These are phyloP conservation scores for Favolaschia claudopus DNA, from an alignment of 768 basidiomycete species.

Conservation along the genomic window DNA sequence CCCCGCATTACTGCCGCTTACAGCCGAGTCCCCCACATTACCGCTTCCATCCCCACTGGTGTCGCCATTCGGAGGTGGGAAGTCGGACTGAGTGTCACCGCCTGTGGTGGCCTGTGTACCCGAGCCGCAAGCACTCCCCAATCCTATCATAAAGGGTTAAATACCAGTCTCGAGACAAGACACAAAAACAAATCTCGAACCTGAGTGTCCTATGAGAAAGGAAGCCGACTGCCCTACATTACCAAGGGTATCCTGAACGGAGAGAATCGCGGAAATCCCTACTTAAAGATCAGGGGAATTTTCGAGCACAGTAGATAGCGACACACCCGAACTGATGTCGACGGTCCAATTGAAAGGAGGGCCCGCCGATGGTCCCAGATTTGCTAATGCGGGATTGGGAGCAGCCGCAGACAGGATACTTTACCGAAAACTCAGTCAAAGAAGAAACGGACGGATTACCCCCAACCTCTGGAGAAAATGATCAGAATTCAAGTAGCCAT, in stretches of 20 bases:
- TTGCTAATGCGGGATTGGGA: neutral
- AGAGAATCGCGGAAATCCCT: conserved; percentile 5
- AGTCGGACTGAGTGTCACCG: too few relatives aligned
- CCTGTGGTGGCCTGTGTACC: neutral
- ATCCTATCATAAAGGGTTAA: neutral
- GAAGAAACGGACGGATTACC: too few relatives aligned
- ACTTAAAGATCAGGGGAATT: neutral
- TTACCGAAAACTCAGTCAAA: too few relatives aligned
- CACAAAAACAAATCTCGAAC: conserved; percentile 1
- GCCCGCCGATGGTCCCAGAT: neutral
- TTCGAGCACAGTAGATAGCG: neutral
- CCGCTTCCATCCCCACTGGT: neutral
- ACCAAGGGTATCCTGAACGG: conserved; percentile 2
- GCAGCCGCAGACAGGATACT: conserved; percentile 11
- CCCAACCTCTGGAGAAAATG: conserved; percentile 6
- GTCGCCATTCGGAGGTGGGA: too few relatives aligned
- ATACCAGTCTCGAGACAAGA: too few relatives aligned
- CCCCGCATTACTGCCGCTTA: neutral
- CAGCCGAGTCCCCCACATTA: neutral
- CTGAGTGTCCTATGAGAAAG: neutral
- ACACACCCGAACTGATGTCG: neutral
- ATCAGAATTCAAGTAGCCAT: neutral
- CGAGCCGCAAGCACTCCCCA: neutral
- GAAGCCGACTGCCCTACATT: conserved; percentile 10
- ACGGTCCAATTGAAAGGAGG: conserved; percentile 9